Base-by-base conservation (phyloP, 1,139 yeast genomes). In the Yamadazyma epiphylla region DNA sequence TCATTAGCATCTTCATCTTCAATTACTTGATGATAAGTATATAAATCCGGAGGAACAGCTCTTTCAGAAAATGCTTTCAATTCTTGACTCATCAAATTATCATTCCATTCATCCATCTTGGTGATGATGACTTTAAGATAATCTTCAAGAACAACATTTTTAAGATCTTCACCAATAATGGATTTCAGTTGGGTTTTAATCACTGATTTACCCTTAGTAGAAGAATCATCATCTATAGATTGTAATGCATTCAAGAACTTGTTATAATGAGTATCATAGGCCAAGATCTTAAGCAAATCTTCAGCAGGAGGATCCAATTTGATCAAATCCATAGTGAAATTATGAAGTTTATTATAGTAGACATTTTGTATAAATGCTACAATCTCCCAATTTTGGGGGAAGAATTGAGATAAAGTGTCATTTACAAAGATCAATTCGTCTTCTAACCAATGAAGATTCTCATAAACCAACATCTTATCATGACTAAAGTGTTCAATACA, bases 41-140 rank as follows among this genome's bases (percentile, higher is more conserved):
- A 67, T 10, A 68, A 58, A 35, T 81, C 91, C 1, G 96, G 96
- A 4, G 94, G 86, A 2, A 68, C 64, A 5, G 67, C 64, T 48
- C 96, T 76, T 25, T 69, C 67, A 19, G 64, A 56, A 50, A 87
- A 87, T 5, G 77, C 70, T 19, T 58, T 63, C 17, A 75, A 71
- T 47, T 88, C 96, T 22, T 80, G 77, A 16, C 64, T 57, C 30
- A 80, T 75, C 39, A 88, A 64, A 41, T 77, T 83, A 5, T 54
- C 53, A 54, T 83, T 76, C 96, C 96, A 88, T 56, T 85, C 95
- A 20, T 74, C 75, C 74, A 86, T 79, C 52, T 86, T 87, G 25
- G 60, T 57, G 10, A 82, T 73, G 32, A 87, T 75, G 31, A 86
- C 70, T 38, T 70, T 69, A 51, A 85, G 63, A 47, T 87, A 88